phyloP scores from a whole-genome alignment of 1,139 yeast species.

The Blastobotrys buckinghamii region DNA sequence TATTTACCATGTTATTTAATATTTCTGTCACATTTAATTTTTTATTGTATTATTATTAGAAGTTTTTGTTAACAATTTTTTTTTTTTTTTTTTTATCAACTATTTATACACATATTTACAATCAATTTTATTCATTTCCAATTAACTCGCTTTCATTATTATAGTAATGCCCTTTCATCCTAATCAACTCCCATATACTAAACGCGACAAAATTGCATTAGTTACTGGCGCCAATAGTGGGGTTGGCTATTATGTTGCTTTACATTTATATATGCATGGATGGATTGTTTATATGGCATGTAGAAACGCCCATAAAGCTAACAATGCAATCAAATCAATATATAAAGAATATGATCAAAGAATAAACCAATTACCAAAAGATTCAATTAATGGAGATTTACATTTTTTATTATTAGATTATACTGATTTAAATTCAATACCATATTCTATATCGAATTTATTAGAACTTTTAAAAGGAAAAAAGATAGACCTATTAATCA shows the following conservation, averaged over 20 bases:
- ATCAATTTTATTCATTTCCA: not conserved
- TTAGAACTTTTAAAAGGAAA: conserved; percentile 27
- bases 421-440: conserved; percentile 51
- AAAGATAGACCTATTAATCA: conserved; percentile 55
- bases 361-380: conserved; percentile 19
- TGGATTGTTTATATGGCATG: conserved; percentile 70
- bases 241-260: conserved; percentile 68
- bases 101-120: not conserved
- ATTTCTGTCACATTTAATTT: no score
- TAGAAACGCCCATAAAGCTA: conserved; percentile 51
- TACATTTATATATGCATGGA: conserved; percentile 76
- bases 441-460: conserved; percentile 48
- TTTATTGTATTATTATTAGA: not conserved
- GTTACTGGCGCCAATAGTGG: conserved; percentile 82
- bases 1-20: no score
- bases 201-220: conserved; percentile 44
- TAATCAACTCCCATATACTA: conserved; percentile 22
- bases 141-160: not conserved
- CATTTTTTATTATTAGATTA: conserved; percentile 58
- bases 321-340: conserved; percentile 51
- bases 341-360: conserved; percentile 45
- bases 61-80: not conserved
- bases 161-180: conserved; percentile 16
- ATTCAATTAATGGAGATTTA: conserved; percentile 47
- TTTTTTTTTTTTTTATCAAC: not conserved